These are phyloP conservation scores for Cyclostephanos invisitatus DNA, from an alignment of 108 stramenopile genomes.

Conservation along the genomic window DNA sequence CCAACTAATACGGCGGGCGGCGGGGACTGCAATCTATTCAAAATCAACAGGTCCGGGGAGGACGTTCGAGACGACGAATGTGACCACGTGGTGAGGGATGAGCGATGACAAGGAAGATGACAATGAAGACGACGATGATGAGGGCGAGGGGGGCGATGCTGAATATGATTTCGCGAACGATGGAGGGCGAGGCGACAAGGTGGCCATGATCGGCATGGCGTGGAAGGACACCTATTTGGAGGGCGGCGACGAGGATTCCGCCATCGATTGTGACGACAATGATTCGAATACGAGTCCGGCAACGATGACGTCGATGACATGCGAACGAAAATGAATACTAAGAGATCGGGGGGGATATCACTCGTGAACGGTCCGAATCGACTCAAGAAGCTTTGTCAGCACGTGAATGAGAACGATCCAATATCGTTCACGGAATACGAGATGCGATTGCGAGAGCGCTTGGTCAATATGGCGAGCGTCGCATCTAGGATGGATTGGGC, in stretches of 20 bases:
- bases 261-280: no score
- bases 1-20: no score
- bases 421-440: conserved; percentile 67
- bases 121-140: conserved; percentile 8
- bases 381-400: conserved; percentile 68
- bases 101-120: conserved; percentile 19
- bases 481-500: conserved; percentile 80
- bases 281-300: conserved; percentile 17
- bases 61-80: no score
- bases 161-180: conserved; percentile 5
- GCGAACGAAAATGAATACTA: conserved; percentile 41
- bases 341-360: conserved; percentile 33
- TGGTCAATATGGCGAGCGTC: conserved; percentile 55
- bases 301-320: conserved; percentile 22
- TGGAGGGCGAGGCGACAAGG: conserved; percentile 1
- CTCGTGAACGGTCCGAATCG: conserved; percentile 53
- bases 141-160: conserved; percentile 25
- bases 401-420: conserved; percentile 54
- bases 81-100: no score
- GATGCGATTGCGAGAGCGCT: conserved; percentile 69
- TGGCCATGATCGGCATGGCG: conserved; percentile 36
- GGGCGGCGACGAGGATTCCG: not conserved
- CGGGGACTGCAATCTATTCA: no score
- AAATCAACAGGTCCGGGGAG: no score
- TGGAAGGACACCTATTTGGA: conserved; percentile 28